Evolutionary conservation across 306 rosid species (phyloP), one percentile per base, ranked within the genome.

Genomic region (Vicia sativa): DNA sequence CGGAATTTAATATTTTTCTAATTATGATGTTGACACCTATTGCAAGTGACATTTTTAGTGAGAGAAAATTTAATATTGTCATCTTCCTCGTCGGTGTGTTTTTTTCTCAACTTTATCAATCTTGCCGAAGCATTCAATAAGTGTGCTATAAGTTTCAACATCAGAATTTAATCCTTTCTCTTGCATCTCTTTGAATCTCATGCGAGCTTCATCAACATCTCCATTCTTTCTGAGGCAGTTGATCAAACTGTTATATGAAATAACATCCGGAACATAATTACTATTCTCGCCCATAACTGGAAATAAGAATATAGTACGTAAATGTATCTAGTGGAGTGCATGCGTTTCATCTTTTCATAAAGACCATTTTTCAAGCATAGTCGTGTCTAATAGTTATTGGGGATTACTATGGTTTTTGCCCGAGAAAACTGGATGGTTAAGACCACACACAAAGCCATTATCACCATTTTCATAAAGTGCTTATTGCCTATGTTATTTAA

Each of bases 211-310:
- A 70, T 87, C 98, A 74, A 92, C 82, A 77, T 86, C 87, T 44
- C 98, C 98, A 65, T 90, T 87, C 84, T 92, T 92, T 62, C 98
- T 96, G 6, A 90, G 93, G 82, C 91, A 89, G 80, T 92, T 92
- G 79, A 92, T 92, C 88, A 92, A 78, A 62, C 87, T 79, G 73
- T 92, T 92, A 76, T 92, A 92, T 35, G 96, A 79, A 70, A 92
- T 42, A 35, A 86, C 85, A 66, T 92, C 96, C 2, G 98, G 91
- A 70, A 74, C 71, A 71, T 79, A 84, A 63, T 73, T 54, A 60
- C 96, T 84, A 63, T 71, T 77, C 85, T 92, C 98, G n/a, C n/a
- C n/a, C n/a, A n/a, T n/a, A n/a, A n/a, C n/a, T n/a, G n/a, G n/a
- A n/a, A n/a, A n/a, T n/a, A n/a, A n/a, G n/a, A n/a, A n/a, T n/a